A percentile compares a stretch with the other conserved stretches of the same genome.
Conservation (phyloP, 306 rosid genomes). For the Fagus crenata region DNA sequence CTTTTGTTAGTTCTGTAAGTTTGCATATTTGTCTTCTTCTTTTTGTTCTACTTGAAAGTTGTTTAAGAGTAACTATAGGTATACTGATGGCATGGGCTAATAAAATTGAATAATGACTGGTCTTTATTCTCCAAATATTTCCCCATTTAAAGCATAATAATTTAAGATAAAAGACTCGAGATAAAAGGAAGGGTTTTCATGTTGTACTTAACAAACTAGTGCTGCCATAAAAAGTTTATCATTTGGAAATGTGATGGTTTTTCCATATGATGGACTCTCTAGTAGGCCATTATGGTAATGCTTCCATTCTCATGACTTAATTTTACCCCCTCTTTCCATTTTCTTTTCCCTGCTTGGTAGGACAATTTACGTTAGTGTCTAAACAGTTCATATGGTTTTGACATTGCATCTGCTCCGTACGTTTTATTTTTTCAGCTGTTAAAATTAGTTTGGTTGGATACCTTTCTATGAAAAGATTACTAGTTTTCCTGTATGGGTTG, state of each 20-base stretch:
- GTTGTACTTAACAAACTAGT: neutral
- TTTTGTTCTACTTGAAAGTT: neutral
- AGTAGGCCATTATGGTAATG: neutral
- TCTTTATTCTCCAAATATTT: neutral
- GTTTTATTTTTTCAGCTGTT: neutral
- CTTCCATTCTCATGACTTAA: constrained; percentile 4
- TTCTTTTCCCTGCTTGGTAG: neutral
- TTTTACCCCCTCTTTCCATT: neutral
- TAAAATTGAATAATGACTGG: neutral
- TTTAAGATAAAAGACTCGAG: neutral
- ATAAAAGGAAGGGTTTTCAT: neutral
- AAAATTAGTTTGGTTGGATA: constrained; percentile 1
- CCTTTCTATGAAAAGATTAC: neutral
- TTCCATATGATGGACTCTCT: neutral
- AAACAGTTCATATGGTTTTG: neutral
- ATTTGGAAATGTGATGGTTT: neutral
- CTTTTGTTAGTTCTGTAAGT: constrained; percentile 79
- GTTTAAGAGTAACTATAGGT: neutral
- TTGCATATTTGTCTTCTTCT: constrained; percentile 4
- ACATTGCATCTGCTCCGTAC: neutral
- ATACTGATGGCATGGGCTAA: neutral
- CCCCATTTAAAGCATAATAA: neutral
- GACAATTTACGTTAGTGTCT: neutral
- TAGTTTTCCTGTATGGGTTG: neutral
- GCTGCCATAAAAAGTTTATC: neutral